Evolutionary conservation across 176 grass and related monocot genomes (phyloP).

Genomic region (Dactylis glomerata): DNA sequence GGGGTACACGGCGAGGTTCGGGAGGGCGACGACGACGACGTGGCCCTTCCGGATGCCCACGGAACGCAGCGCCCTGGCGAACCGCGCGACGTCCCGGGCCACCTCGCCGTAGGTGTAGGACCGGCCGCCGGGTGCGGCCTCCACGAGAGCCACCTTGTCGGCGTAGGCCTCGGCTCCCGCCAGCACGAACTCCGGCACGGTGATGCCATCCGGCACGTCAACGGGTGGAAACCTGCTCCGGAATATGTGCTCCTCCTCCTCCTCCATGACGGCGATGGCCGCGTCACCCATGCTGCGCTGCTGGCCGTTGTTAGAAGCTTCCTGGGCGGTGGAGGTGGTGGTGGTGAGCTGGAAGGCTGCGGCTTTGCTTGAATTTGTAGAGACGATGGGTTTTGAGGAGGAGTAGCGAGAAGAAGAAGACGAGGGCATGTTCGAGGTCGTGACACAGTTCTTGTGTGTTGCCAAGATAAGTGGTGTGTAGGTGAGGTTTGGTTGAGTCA

Average conservation of each 20-base stretch:
- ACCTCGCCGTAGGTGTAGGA: conserved; percentile 73
- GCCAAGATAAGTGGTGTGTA: conserved; percentile 27
- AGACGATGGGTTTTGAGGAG: conserved; percentile 8
- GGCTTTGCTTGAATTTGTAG: conserved; percentile 35
- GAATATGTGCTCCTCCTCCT: conserved; percentile 66
- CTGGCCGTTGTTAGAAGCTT: not conserved
- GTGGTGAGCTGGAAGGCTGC: not conserved
- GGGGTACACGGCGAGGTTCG: conserved; percentile 74
- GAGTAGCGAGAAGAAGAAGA: conserved; percentile 2
- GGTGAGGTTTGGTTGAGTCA: conserved; percentile 52
- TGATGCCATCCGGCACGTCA: conserved; percentile 54
- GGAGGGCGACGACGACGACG: conserved; percentile 74
- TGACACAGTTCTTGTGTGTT: conserved; percentile 45
- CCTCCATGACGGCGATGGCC: not conserved
- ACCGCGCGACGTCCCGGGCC: conserved; percentile 42
- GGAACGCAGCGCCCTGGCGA: conserved; percentile 62
- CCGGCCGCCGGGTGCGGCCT: conserved; percentile 42
- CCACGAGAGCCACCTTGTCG: conserved; percentile 67
- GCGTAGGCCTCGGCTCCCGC: conserved; percentile 47
- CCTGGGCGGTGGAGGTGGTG: not conserved
- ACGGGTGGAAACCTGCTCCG: conserved; percentile 59
- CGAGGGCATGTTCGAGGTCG: not conserved
- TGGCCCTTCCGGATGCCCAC: conserved; percentile 67
- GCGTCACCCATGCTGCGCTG: conserved; percentile 44
- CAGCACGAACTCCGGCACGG: conserved; percentile 78